phyloP scores from a whole-genome alignment of 805 yeast genomes.

The Jamesozyma lodderae region DNA sequence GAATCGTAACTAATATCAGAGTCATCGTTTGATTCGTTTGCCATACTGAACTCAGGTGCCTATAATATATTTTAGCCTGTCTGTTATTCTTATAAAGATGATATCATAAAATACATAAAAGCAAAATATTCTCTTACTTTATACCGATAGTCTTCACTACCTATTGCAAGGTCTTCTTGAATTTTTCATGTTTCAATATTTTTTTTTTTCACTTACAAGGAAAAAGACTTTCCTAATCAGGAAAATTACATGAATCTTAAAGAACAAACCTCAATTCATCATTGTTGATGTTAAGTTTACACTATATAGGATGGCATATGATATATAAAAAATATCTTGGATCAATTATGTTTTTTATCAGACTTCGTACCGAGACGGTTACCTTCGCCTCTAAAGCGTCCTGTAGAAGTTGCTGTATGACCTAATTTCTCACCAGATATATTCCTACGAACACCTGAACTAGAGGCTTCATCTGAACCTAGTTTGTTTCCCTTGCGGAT shows the following conservation, averaged over 20 bases:
- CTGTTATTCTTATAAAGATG: no score
- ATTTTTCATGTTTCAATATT: no score
- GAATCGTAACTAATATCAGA: background rate
- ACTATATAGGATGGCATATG: background rate
- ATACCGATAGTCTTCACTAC: no score
- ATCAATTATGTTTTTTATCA: no score
- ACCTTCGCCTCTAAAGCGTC: constrained; percentile 1
- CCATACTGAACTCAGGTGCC: no score
- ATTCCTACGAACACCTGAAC: constrained; percentile 1
- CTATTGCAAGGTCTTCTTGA: no score
- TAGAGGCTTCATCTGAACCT: no score
- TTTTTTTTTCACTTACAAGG: no score
- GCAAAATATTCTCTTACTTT: no score
- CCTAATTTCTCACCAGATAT: background rate
- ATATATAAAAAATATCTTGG: no score
- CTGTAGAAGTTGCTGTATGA: background rate
- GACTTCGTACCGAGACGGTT: constrained; percentile 1
- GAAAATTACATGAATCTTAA: constrained; percentile 4
- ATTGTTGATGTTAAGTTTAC: background rate
- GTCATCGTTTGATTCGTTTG: background rate
- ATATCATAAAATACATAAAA: no score
- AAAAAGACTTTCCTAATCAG: constrained; percentile 4
- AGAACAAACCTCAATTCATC: background rate
- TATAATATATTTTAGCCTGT: no score
- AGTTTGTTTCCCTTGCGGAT: background rate